Percentiles rank a stretch among this genome's conserved stretches.
phyloP scores from a whole-genome alignment of 768 basidiomycete genomes.

The Mycena vitilis region DNA sequence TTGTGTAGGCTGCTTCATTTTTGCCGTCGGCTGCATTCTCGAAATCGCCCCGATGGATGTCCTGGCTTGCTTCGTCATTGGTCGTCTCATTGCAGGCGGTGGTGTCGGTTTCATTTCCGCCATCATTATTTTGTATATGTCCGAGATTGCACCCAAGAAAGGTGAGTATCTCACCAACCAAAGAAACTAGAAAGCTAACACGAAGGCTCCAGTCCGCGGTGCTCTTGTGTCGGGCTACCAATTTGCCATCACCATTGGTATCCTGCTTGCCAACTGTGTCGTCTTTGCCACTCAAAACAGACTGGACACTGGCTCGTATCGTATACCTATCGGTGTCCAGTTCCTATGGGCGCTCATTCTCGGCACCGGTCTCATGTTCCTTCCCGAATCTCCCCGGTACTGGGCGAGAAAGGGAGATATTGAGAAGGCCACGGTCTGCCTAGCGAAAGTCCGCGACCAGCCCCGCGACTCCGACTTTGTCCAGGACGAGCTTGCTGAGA shows the following conservation, averaged over 20 bases:
- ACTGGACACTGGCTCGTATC: constrained; percentile 64
- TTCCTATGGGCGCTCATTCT: constrained; percentile 85
- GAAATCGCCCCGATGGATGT: constrained; percentile 63
- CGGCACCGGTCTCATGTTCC: constrained; percentile 73
- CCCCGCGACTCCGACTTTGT: constrained; percentile 62
- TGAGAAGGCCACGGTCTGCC: constrained; percentile 65
- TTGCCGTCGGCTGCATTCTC: constrained; percentile 73
- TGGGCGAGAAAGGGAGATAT: constrained; percentile 41
- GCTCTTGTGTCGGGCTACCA: constrained; percentile 77
- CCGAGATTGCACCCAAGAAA: constrained; percentile 47
- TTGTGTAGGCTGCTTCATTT: constrained; percentile 61
- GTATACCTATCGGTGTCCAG: constrained; percentile 81
- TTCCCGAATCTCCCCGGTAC: constrained; percentile 82
- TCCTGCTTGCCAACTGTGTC: constrained; percentile 77
- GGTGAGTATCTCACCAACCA: constrained; percentile 25
- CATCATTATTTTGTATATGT: constrained; percentile 63
- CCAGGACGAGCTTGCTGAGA: constrained; percentile 62
- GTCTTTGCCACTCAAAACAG: constrained; percentile 72
- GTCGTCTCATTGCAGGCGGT: constrained; percentile 83
- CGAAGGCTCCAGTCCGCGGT: constrained; percentile 76
- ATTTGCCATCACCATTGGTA: constrained; percentile 82
- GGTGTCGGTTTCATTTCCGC: constrained; percentile 85
- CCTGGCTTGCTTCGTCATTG: constrained; percentile 49
- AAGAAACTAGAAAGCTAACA: not conserved
- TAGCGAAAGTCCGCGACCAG: constrained; percentile 70